Base-by-base conservation (phyloP, 1,284 basidiomycete species). In the Leccinum holopus region DNA sequence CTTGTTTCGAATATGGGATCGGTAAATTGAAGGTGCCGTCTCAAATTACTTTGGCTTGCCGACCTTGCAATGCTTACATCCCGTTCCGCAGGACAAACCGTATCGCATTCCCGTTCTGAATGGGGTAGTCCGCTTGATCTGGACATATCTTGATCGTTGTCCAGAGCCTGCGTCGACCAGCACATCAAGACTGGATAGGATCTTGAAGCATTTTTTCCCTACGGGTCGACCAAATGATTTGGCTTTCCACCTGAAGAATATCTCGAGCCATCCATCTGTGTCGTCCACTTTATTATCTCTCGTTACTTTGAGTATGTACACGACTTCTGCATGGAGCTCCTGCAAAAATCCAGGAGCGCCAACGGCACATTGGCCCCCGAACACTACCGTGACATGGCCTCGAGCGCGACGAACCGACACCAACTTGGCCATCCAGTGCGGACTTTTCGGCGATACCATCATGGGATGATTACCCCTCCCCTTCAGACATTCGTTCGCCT, bases 61-160 rank as follows among this genome's bases (percentile, higher is more conserved):
- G 11, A 51, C 16, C 25, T 28, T 37, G 39, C 21, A 25, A 49
- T 14, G 54, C 52, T 63, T n/a, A 60, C 21, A 18, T 55, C n/a
- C 6, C 21, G 4, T 52, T 58, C 21, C 30, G 41, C 66, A 96
- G 91, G 95, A 98, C 70, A 92, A 91, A 66, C 80, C 86, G 0
- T 81, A 84, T 58, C 86, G 94, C n/a, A 77, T 86, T 1, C 81
- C 87, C 5, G 84, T 94, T 11, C 82, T 97, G 77, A 95, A 96
- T 67, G 91, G 92, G 3, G 87, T 93, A 61, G 76, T 95, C 63
- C 88, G 95, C 5, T 76, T 98, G 35, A 78, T 97, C 30, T 98
- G 96, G 96, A 93, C 95, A 0, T 98, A 98, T 75, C 81, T 98
- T 25, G 96, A 95, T 72, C 90, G 96, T 18, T 97, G 95, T 71